Conservation (phyloP, 148 eudicot genomes). For the Amaranthus cruentus region DNA sequence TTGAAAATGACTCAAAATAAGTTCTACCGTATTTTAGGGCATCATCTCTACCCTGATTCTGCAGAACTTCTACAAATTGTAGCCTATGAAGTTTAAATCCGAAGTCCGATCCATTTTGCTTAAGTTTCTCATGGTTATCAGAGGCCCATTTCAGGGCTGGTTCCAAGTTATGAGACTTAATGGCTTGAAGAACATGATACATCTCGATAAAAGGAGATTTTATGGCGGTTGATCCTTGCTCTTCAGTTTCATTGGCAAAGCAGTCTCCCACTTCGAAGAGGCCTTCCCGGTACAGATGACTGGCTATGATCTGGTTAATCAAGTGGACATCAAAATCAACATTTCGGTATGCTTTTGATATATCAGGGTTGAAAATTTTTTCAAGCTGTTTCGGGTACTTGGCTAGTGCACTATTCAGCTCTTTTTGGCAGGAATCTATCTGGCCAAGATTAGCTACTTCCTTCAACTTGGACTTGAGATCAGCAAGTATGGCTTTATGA, state of each 20-base stretch:
- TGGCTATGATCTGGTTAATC: slow-evolving; percentile 63
- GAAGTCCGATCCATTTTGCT: slow-evolving; percentile 57
- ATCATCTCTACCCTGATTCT: slow-evolving; percentile 49
- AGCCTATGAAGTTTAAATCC: slow-evolving; percentile 65
- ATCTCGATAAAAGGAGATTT: slow-evolving; percentile 57
- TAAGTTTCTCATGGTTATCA: slow-evolving; percentile 48
- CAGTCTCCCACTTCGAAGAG: slow-evolving; percentile 69
- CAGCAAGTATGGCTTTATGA: slow-evolving; percentile 43
- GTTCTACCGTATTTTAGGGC: slow-evolving; percentile 63
- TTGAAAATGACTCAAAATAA: slow-evolving; percentile 47
- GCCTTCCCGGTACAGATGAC: slow-evolving; percentile 74
- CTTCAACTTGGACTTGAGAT: slow-evolving; percentile 61
- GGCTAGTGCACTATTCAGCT: slow-evolving; percentile 57
- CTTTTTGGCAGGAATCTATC: slow-evolving; percentile 66
- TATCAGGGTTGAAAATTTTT: slow-evolving; percentile 63
- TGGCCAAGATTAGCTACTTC: slow-evolving; percentile 61
- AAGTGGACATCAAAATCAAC: slow-evolving; percentile 53
- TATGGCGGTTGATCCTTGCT: slow-evolving; percentile 34
- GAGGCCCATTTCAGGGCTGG: slow-evolving; percentile 70
- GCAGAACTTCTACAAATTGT: slow-evolving; percentile 65
- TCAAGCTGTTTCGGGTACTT: slow-evolving; percentile 73
- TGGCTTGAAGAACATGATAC: slow-evolving; percentile 68
- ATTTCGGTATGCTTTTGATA: slow-evolving; percentile 72
- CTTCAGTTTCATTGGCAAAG: slow-evolving; percentile 54
- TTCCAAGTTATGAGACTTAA: slow-evolving; percentile 48